A percentile compares a stretch with the other conserved stretches of the same genome.
These are phyloP conservation scores for Lentinus tigrinus DNA, from an alignment of 768 basidiomycete genomes.

Conservation along the genomic window DNA sequence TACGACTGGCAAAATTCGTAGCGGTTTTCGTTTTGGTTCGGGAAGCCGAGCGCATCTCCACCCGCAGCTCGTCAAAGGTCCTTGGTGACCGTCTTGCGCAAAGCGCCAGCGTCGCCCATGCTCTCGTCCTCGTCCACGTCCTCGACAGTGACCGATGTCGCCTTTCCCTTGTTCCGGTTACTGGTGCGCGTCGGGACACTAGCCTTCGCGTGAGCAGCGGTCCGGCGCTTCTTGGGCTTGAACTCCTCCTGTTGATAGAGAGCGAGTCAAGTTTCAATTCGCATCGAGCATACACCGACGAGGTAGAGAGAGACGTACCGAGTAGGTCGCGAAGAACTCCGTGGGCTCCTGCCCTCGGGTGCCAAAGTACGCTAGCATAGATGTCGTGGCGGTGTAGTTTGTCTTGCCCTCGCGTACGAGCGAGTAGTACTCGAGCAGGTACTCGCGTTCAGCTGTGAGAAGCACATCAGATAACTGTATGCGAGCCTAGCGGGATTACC, in stretches of 20 bases:
- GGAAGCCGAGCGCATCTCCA: too few relatives aligned
- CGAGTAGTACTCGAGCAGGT: constrained; percentile 31
- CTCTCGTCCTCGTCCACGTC: background rate
- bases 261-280: background rate
- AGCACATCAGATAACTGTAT: background rate
- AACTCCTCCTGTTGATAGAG: constrained; percentile 13
- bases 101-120: background rate
- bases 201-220: background rate
- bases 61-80: too few relatives aligned
- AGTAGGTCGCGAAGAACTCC: constrained; percentile 23
- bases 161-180: background rate
- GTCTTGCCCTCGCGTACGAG: constrained; percentile 35
- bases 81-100: too few relatives aligned
- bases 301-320: constrained; percentile 2
- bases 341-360: constrained; percentile 14
- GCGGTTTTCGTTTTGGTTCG: too few relatives aligned
- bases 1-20: too few relatives aligned
- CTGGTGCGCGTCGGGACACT: background rate
- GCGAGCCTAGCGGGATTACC: background rate
- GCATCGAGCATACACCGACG: background rate
- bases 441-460: constrained; percentile 29
- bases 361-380: constrained; percentile 25
- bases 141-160: background rate
- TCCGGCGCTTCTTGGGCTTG: constrained; percentile 21
- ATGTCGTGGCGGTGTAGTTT: constrained; percentile 23